A percentile compares a stretch with the other conserved stretches of the same genome.
These are phyloP conservation scores for Pyrenopolyporus hunteri DNA, from an alignment of 495 filamentous ascomycete species.

Conservation along the genomic window DNA sequence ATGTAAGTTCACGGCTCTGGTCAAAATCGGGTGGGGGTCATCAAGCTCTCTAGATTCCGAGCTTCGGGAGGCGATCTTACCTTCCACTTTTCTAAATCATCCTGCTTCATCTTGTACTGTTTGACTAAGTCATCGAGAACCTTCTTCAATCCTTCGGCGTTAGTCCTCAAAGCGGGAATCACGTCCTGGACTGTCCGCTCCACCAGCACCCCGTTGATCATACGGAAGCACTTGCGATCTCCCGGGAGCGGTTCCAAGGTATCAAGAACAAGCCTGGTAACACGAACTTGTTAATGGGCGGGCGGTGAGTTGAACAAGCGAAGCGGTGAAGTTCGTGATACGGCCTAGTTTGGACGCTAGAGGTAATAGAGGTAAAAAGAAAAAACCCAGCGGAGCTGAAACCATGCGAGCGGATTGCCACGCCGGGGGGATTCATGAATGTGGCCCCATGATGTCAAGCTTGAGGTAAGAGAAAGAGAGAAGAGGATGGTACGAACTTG, in stretches of 20 bases:
- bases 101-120: slow-evolving; percentile 94
- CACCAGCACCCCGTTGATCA: slow-evolving; percentile 96
- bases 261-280: slow-evolving; percentile 86
- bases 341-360: slow-evolving; percentile 34
- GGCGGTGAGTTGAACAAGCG: slow-evolving; percentile 46
- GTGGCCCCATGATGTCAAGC: slow-evolving; percentile 34
- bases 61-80: slow-evolving; percentile 56
- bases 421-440: slow-evolving; percentile 14
- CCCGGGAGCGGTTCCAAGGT: slow-evolving; percentile 81
- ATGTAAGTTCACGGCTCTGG: slow-evolving; percentile 30
- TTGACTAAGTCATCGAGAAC: slow-evolving; percentile 96
- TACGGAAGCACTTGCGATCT: slow-evolving; percentile 96
- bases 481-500: slow-evolving; percentile 68
- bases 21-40: slow-evolving; percentile 18
- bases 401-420: slow-evolving; percentile 14
- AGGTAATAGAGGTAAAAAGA: too few species aligned
- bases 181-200: slow-evolving; percentile 94
- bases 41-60: slow-evolving; percentile 18
- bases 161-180: slow-evolving; percentile 88
- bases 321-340: slow-evolving; percentile 41
- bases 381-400: slow-evolving; percentile 32
- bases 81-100: slow-evolving; percentile 98
- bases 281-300: slow-evolving; percentile 38
- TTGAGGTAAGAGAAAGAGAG: slow-evolving; percentile 14
- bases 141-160: slow-evolving; percentile 91